These are phyloP conservation scores for Aspergillus conjunctus DNA, from an alignment of 495 filamentous ascomycete genomes.

Conservation along the genomic window DNA sequence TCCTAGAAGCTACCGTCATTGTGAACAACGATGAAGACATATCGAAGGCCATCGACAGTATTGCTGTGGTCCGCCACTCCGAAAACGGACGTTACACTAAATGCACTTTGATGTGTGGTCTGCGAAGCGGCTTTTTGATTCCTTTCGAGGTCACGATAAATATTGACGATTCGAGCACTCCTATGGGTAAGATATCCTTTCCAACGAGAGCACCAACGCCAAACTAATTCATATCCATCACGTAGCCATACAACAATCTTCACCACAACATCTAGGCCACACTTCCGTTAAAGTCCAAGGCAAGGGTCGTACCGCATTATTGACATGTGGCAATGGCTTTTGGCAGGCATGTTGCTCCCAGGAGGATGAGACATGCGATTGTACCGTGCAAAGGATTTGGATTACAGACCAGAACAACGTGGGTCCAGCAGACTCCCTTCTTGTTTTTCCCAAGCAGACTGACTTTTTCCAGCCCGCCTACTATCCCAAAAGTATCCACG, in stretches of 20 bases:
- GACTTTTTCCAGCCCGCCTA: conserved; percentile 41
- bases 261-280: conserved; percentile 35
- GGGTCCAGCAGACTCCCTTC: conserved; percentile 20
- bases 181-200: conserved; percentile 31
- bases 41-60: conserved; percentile 44
- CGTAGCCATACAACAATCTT: conserved; percentile 35
- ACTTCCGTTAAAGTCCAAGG: conserved; percentile 43
- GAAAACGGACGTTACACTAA: conserved; percentile 14
- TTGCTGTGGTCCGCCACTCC: conserved; percentile 30
- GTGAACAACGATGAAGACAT: conserved; percentile 29
- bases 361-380: conserved; percentile 28
- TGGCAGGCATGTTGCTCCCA: conserved; percentile 40
- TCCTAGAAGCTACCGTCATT: conserved; percentile 27
- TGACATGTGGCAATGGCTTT: conserved; percentile 45
- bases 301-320: conserved; percentile 31
- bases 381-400: conserved; percentile 40
- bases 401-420: conserved; percentile 51
- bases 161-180: conserved; percentile 17
- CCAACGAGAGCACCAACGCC: too few species aligned
- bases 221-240: conserved; percentile 1
- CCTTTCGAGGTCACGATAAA: conserved; percentile 33
- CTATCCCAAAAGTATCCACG: conserved; percentile 37
- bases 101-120: conserved; percentile 42
- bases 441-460: conserved; percentile 5
- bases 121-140: conserved; percentile 48